phyloP scores from a whole-genome alignment of 1,139 yeast species.

The Suhomyces maxii region DNA sequence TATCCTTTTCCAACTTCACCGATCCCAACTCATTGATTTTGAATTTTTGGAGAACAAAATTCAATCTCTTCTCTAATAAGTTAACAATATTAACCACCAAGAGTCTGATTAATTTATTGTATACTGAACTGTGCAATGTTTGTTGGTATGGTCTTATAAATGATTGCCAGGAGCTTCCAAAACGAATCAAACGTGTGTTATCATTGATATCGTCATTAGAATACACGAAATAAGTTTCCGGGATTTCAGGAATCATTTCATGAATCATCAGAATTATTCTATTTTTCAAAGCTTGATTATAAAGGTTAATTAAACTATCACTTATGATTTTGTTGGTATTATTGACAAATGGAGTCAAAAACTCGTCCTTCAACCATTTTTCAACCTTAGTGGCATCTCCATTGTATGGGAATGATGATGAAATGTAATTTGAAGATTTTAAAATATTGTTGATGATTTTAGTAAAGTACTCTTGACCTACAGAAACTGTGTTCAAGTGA shows the following conservation, averaged over 20 bases:
- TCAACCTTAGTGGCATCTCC: conserved; percentile 48
- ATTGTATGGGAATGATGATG: conserved; percentile 49
- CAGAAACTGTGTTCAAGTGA: conserved; percentile 61
- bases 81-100: conserved; percentile 54
- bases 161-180: conserved; percentile 63
- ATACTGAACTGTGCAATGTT: conserved; percentile 51
- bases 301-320: conserved; percentile 56
- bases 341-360: conserved; percentile 39
- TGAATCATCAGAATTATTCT: conserved; percentile 49
- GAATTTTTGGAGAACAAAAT: conserved; percentile 58
- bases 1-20: conserved; percentile 78
- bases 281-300: conserved; percentile 56
- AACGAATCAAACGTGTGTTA: conserved; percentile 36
- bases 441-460: conserved; percentile 44
- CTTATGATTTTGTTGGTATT: conserved; percentile 48
- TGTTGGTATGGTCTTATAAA: conserved; percentile 66
- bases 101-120: conserved; percentile 47
- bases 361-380: conserved; percentile 39
- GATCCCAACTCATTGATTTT: conserved; percentile 80
- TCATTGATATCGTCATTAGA: conserved; percentile 34
- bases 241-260: conserved; percentile 56
- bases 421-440: conserved; percentile 12
- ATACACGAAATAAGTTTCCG: conserved; percentile 40
- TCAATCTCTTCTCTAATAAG: conserved; percentile 65
- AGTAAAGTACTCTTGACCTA: conserved; percentile 55